phyloP scores from a whole-genome alignment of 164 flowering plant genomes.

The Kalanchoe fedtschenkoi region DNA sequence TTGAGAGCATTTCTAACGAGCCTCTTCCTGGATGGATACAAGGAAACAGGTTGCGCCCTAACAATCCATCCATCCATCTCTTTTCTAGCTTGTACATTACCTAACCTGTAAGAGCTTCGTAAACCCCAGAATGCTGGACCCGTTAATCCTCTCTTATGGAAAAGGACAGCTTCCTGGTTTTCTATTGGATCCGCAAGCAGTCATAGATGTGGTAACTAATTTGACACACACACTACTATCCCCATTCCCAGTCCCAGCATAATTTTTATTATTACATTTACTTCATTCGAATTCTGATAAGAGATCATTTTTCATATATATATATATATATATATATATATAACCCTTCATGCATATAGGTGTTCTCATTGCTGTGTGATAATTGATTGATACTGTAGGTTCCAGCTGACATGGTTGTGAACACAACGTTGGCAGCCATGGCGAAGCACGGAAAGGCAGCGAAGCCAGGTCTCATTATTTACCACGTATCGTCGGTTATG shows the following conservation, averaged over 20 bases:
- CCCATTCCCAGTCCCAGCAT: too few species aligned
- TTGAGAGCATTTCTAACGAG: conserved; percentile 71
- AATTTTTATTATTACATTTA: too few species aligned
- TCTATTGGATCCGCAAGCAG: conserved; percentile 60
- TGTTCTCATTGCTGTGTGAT: too few species aligned
- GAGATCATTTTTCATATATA: too few species aligned
- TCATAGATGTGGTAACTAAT: conserved; percentile 64
- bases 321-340: too few species aligned
- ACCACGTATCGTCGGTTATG: conserved; percentile 79
- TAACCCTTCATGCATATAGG: too few species aligned
- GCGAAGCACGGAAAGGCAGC: conserved; percentile 60
- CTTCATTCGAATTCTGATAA: too few species aligned
- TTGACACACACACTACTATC: too few species aligned
- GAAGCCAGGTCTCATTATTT: conserved; percentile 47
- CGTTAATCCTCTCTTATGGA: conserved; percentile 69
- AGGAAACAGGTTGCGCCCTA: conserved; percentile 59
- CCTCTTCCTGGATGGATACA: conserved; percentile 98
- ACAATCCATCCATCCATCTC: neutral
- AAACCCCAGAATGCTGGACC: conserved; percentile 93
- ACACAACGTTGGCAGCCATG: conserved; percentile 85
- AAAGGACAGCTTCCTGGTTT: conserved; percentile 89
- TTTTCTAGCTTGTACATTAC: too few species aligned
- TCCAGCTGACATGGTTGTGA: conserved; percentile 94
- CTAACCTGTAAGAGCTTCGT: too few species aligned
- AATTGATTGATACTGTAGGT: conserved; percentile 48